A percentile compares a stretch with the other conserved stretches of the same genome.
These are phyloP conservation scores for Yamadazyma siamensis DNA, from an alignment of 1,139 yeast genomes.

Conservation along the genomic window DNA sequence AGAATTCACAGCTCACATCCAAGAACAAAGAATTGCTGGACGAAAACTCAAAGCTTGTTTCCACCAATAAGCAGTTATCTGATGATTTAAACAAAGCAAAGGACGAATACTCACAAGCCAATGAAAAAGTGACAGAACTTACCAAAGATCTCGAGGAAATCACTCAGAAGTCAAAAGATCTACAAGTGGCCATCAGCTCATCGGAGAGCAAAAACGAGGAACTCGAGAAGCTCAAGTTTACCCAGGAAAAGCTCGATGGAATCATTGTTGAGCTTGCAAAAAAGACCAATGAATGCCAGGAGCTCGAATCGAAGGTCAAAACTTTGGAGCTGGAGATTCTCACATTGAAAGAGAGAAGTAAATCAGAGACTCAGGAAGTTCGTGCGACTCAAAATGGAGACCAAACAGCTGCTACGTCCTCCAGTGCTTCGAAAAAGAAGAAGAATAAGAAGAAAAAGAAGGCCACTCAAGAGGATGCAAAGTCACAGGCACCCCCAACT, in stretches of 20 bases:
- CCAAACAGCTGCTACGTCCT: constrained; percentile 1
- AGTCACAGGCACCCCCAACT: constrained; percentile 1
- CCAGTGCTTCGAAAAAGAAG: constrained; percentile 8
- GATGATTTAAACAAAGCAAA: neutral
- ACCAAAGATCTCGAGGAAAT: neutral
- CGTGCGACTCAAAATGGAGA: neutral
- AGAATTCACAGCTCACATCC: neutral
- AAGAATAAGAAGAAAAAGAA: constrained; percentile 14
- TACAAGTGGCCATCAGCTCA: constrained; percentile 2
- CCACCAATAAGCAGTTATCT: neutral
- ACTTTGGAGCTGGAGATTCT: constrained; percentile 6
- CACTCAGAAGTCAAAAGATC: neutral
- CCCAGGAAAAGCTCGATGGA: constrained; percentile 1
- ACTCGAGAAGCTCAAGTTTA: constrained; percentile 1
- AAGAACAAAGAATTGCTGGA: neutral
- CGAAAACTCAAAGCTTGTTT: neutral
- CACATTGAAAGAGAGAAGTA: neutral
- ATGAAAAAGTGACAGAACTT: constrained; percentile 3
- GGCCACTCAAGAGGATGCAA: constrained; percentile 1
- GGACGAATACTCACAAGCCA: neutral
- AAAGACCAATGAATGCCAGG: constrained; percentile 4
- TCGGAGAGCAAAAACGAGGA: constrained; percentile 8
- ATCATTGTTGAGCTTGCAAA: constrained; percentile 2
- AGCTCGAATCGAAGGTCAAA: constrained; percentile 5
- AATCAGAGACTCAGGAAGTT: neutral